Evolutionary conservation across 2,329 filamentous ascomycete species (phyloP).

Genomic region (Corniculantispora saksenae): DNA sequence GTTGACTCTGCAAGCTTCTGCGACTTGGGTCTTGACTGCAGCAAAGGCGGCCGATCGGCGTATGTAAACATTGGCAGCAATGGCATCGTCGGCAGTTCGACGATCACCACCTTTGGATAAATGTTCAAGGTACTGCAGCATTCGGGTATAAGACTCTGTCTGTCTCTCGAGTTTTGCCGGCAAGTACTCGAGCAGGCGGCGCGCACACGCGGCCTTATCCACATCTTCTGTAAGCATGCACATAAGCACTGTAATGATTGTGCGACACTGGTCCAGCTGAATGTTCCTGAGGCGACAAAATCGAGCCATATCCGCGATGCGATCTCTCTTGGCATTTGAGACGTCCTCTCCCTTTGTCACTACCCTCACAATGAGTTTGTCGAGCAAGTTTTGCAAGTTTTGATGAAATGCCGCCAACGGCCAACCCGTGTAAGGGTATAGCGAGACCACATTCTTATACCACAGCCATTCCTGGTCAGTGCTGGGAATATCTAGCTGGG

Average conservation of each 20-base stretch:
- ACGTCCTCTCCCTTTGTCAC: slow-evolving; percentile 23
- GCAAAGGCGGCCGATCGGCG: slow-evolving; percentile 23
- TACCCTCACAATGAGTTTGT: slow-evolving; percentile 23
- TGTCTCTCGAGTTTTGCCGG: slow-evolving; percentile 20
- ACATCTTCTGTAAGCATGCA: slow-evolving; percentile 20
- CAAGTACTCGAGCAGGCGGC: slow-evolving; percentile 17
- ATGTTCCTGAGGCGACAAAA: slow-evolving; percentile 24
- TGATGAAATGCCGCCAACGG: slow-evolving; percentile 19
- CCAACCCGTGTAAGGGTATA: slow-evolving; percentile 26
- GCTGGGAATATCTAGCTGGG: slow-evolving; percentile 21
- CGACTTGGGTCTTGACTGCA: slow-evolving; percentile 19
- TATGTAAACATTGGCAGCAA: slow-evolving; percentile 22
- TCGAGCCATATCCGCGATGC: slow-evolving; percentile 19
- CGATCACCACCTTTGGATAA: slow-evolving; percentile 20
- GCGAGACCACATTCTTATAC: slow-evolving; percentile 22
- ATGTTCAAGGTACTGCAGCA: slow-evolving; percentile 22
- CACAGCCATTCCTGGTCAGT: slow-evolving; percentile 22
- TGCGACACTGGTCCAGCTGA: slow-evolving; percentile 24
- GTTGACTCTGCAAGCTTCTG: slow-evolving; percentile 10
- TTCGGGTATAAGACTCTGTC: slow-evolving; percentile 20
- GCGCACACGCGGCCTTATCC: slow-evolving; percentile 12
- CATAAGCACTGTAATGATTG: slow-evolving; percentile 23
- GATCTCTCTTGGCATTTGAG: slow-evolving; percentile 16
- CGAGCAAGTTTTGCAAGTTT: slow-evolving; percentile 22
- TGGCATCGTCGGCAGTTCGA: slow-evolving; percentile 8